Evolutionary conservation across 2,329 filamentous ascomycete species (phyloP).

Genomic region (Rosellinia necatrix): DNA sequence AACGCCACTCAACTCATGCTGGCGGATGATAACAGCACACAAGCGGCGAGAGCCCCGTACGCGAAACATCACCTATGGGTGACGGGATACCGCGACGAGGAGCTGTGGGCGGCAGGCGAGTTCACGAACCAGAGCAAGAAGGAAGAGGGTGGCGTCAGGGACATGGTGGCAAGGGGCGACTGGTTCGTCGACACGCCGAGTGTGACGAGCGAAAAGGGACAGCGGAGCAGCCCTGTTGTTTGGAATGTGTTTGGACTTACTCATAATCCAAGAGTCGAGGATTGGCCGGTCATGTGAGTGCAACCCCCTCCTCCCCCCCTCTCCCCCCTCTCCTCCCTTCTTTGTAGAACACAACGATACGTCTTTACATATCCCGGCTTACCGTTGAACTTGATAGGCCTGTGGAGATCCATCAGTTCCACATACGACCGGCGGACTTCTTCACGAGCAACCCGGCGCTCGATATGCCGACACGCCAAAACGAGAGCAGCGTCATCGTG

Average conservation of each 20-base stretch:
- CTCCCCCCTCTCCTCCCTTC: background rate
- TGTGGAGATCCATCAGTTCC: constrained; percentile 53
- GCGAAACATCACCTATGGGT: constrained; percentile 55
- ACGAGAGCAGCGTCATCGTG: constrained; percentile 49
- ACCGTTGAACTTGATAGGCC: constrained; percentile 44
- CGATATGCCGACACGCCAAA: constrained; percentile 47
- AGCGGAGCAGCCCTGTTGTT: constrained; percentile 55
- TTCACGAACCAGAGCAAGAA: constrained; percentile 55
- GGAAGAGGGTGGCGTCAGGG: constrained; percentile 50
- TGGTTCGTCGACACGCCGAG: constrained; percentile 46
- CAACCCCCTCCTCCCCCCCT: background rate
- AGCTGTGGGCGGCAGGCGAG: constrained; percentile 56
- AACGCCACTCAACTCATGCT: constrained; percentile 52
- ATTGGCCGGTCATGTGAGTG: constrained; percentile 58
- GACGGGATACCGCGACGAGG: constrained; percentile 54
- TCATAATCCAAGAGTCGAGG: constrained; percentile 54
- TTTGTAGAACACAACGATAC: background rate
- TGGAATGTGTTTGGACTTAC: constrained; percentile 57
- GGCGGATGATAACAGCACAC: constrained; percentile 50
- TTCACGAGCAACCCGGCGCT: constrained; percentile 53
- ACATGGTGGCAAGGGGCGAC: constrained; percentile 53
- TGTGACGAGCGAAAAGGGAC: constrained; percentile 37
- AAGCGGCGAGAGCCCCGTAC: constrained; percentile 50
- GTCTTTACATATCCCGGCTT: background rate
- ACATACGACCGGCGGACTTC: constrained; percentile 52